phyloP scores from a whole-genome alignment of 176 grass and related monocot species.

The Cenchrus fungigraminus region DNA sequence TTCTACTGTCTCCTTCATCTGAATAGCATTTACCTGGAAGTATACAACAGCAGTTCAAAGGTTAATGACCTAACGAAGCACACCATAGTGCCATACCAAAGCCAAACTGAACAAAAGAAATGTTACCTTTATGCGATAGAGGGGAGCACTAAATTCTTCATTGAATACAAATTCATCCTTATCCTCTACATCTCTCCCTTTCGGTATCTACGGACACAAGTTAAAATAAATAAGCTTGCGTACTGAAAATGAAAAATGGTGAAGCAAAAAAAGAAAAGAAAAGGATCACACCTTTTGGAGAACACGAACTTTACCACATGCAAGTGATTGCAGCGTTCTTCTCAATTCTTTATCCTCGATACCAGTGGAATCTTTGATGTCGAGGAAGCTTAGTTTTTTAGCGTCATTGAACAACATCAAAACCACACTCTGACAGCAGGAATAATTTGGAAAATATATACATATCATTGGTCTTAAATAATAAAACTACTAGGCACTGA shows the following conservation, averaged over 20 bases:
- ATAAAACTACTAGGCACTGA: slow-evolving; percentile 27
- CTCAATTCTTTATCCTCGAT: slow-evolving; percentile 99
- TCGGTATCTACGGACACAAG: slow-evolving; percentile 76
- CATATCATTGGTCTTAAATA: slow-evolving; percentile 14
- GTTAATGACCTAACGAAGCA: not conserved
- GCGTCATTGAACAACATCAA: slow-evolving; percentile 97
- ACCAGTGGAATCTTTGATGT: slow-evolving; percentile 89
- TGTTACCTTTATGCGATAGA: slow-evolving; percentile 97
- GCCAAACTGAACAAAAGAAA: not conserved
- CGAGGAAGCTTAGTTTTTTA: slow-evolving; percentile 89
- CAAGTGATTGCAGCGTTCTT: slow-evolving; percentile 96
- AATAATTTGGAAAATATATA: slow-evolving; percentile 23
- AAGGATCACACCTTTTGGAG: slow-evolving; percentile 83
- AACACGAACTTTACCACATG: slow-evolving; percentile 97
- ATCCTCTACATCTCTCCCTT: slow-evolving; percentile 95
- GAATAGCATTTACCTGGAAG: slow-evolving; percentile 97
- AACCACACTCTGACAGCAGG: slow-evolving; percentile 76
- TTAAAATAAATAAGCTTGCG: slow-evolving; percentile 15
- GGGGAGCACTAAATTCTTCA: slow-evolving; percentile 88
- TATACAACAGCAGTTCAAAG: slow-evolving; percentile 33
- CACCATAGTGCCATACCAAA: not conserved
- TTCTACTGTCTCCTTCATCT: slow-evolving; percentile 99
- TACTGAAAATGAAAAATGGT: slow-evolving; percentile 43
- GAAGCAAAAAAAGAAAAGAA: not conserved
- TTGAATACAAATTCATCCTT: slow-evolving; percentile 92